phyloP scores from a whole-genome alignment of 2,329 filamentous ascomycete species.

The Colletotrichum agaves region DNA sequence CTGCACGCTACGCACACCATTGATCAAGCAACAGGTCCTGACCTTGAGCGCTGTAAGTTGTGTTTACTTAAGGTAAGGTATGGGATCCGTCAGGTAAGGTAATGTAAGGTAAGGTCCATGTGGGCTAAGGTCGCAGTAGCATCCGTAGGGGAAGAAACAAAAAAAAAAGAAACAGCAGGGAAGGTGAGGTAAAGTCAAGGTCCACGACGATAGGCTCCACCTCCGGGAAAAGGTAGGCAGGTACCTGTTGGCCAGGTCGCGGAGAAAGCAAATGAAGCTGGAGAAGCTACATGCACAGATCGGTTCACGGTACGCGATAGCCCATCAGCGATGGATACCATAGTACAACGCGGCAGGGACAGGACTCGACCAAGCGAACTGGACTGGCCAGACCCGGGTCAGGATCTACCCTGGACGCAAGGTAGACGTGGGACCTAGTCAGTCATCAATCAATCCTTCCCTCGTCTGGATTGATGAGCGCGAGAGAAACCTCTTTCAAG shows the following conservation, averaged over 20 bases:
- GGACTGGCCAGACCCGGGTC: slow-evolving; percentile 16
- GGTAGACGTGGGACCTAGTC: slow-evolving; percentile 13
- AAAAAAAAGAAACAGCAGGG: slow-evolving; percentile 18
- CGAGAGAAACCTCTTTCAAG: slow-evolving; percentile 17
- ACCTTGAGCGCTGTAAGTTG: neutral
- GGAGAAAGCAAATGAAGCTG: slow-evolving; percentile 37
- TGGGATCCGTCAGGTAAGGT: neutral
- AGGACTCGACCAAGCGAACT: neutral
- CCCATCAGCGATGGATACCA: slow-evolving; percentile 5
- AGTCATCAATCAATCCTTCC: neutral
- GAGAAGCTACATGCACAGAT: slow-evolving; percentile 33
- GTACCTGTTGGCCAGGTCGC: slow-evolving; percentile 35
- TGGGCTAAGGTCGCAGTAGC: neutral
- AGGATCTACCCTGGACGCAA: slow-evolving; percentile 15
- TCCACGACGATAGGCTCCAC: slow-evolving; percentile 6
- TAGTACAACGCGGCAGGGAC: slow-evolving; percentile 21
- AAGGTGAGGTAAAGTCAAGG: slow-evolving; percentile 32
- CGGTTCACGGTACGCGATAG: slow-evolving; percentile 31
- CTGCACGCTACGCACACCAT: neutral
- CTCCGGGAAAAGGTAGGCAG: slow-evolving; percentile 9
- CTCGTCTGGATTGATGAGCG: slow-evolving; percentile 14
- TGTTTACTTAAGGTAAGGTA: slow-evolving; percentile 4
- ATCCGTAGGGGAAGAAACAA: slow-evolving; percentile 16
- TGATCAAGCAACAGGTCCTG: neutral
- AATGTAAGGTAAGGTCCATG: neutral